Evolutionary conservation across 495 filamentous ascomycete genomes (phyloP), one percentile per base, ranked within the genome.

Genomic region (Acidomyces sp.): DNA sequence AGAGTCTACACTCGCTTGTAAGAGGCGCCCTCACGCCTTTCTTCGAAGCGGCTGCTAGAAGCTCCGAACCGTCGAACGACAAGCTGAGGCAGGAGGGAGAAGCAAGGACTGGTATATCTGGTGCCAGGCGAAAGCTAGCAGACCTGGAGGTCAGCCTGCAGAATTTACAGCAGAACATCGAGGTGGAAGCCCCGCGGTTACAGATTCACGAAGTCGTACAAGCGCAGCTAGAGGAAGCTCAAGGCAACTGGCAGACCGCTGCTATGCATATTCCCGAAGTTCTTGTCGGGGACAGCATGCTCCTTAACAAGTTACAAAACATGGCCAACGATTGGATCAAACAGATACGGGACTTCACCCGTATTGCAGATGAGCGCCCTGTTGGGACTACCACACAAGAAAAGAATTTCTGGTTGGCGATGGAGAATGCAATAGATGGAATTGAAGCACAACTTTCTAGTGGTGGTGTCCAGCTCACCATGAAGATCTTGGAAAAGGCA

Each of bases 311-410:
- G 45, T 68, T 99, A 20, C 92, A 96, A 55, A 80, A 82, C 38
- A 86, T 74, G 11, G 90, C 94, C 34, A 96, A 93, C 63, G 74
- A 77, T 48, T 99, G 90, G 90, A 95, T 95, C 61, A 85, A 93
- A 63, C 93, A 87, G 7, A 96, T 99, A 45, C 86, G 93, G 60
- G 78, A 80, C n/a, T 87, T 95, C 54, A 96, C 90, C 11, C 90
- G 86, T 63, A 81, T 92, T 67, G 81, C 85, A 24, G 72, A 85
- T 48, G 90, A 96, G 52, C 78, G 84, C 4, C 76, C 79, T 22
- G 85, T 81, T 32, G 85, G 85, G 5, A 90, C 84, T 23, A 92
- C 90, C 9, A 84, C 80, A 15, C 92, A 95, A 57, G 90, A 99
- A 57, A 93, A 96, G 53, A 94, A 94, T 54, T 99, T 95, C 52